Evolutionary conservation across 225 moss, liverwort and hornwort species (phyloP), one percentile per base, ranked within the genome.

Genomic region (Lunularia cruciata): DNA sequence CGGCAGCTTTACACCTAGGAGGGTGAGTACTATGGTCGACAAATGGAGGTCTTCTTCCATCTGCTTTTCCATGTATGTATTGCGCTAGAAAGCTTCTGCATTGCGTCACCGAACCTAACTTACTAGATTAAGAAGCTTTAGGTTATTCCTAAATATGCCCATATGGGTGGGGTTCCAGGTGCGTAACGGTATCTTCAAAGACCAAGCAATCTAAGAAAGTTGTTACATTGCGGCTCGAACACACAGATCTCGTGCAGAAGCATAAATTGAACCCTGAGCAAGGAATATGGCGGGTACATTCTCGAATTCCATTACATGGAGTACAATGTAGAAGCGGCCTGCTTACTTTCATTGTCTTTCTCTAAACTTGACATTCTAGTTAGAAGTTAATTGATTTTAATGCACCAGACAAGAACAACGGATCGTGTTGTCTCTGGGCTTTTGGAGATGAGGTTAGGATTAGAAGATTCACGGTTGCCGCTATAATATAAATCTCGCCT

Each of bases 1-100:
- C 89, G 48, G 87, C 91, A 34, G 89, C 91, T 5, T 76, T 89
- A 12, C 91, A 92, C 68, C 78, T 92, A 18, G 91, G 79, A 57
- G 73, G 78, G 83, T 87, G 62, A 72, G 77, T 61, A 19, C 47
- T 26, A 36, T 42, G 20, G 15, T 0, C 26, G 16, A 6, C 43
- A 13, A 14, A n/a, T n/a, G n/a, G n/a, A n/a, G n/a, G n/a, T n/a
- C n/a, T n/a, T n/a, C n/a, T n/a, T n/a, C n/a, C 27, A 16, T 63
- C 28, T 22, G 6, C 27, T 11, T 10, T 15, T 46, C 13, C 64
- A 46, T 60, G n/a, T 51, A 20, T 5, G 8, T 1, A 9, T n/a
- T 4, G 25, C 51, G 10, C 20, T 20, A 19, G n/a, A 51, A 51
- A 51, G n/a, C 22, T 20, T 0, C 11, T 19, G n/a, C 51, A 51